Evolutionary conservation across 164 flowering plant genomes (phyloP), one percentile per base, ranked within the genome.

Genomic region (Magnolia changhungtana): DNA sequence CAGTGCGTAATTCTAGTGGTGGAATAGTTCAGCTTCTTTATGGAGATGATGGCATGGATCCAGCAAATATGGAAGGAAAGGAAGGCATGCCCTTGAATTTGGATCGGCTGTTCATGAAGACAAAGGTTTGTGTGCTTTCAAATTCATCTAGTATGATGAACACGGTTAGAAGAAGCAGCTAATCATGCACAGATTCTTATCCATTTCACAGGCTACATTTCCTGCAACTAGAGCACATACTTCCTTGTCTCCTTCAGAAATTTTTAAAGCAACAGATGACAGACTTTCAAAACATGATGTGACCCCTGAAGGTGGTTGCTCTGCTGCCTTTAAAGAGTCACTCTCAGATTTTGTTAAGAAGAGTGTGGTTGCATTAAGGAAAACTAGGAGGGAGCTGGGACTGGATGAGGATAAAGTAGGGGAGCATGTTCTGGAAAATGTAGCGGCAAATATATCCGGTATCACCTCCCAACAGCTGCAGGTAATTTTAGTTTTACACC

Each of bases 21-120:
- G 82, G 84, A 64, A 87, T 96, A 16, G 85, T 96, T 79, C 98
- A 96, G 78, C 92, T 96, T 82, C 69, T 82, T 76, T 96, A 96
- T 86, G 99, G 99, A n/a, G 97, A 89, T 85, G 99, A 96, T 87
- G 93, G 96, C 72, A 90, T 93, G 99, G 98, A 96, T 87, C 98
- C 99, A 19, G 88, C 92, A 74, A 80, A 79, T 63, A 96, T 96
- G 98, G 98, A 96, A 88, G 98, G 90, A 70, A 85, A 89, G 77
- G 75, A 68, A 31, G 97, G 98, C 37, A 71, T 67, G 61, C 97
- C 99, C 8, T 81, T 96, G 65, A 90, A 96, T 83, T 87, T 96
- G 82, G 88, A 87, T 13, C 83, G 98, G 78, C 80, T 96, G 79
- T 87, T 86, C 51, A 72, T 86, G 85, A 96, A 90, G 89, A 82